Evolutionary conservation across 2,329 filamentous ascomycete species (phyloP).

Genomic region (Hypomyces rosellus): DNA sequence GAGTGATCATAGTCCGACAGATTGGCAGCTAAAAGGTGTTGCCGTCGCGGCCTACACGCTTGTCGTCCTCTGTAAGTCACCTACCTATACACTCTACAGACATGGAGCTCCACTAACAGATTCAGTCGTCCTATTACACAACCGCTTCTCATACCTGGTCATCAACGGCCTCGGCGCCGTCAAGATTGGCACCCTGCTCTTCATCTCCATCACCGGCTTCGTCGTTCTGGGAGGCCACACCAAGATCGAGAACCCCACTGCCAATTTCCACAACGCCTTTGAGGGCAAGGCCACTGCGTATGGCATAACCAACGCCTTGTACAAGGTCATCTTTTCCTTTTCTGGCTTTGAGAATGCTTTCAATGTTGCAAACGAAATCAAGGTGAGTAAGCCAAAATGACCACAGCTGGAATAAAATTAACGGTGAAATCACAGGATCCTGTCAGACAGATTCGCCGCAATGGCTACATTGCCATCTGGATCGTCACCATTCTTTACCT

Average conservation of each 20-base stretch:
- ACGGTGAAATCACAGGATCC: slow-evolving; percentile 36
- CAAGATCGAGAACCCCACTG: slow-evolving; percentile 24
- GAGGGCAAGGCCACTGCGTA: slow-evolving; percentile 29
- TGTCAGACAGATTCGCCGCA: slow-evolving; percentile 45
- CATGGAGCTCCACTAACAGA: neutral
- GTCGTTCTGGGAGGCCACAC: slow-evolving; percentile 46
- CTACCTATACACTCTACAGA: too few relatives aligned
- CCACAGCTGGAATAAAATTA: neutral
- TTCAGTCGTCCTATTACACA: slow-evolving; percentile 42
- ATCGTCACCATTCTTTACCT: slow-evolving; percentile 51
- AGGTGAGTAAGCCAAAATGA: slow-evolving; percentile 6
- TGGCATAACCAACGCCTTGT: slow-evolving; percentile 40
- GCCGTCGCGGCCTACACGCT: slow-evolving; percentile 58
- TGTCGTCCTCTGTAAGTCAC: slow-evolving; percentile 44
- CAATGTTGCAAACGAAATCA: slow-evolving; percentile 52
- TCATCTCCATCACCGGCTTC: slow-evolving; percentile 54
- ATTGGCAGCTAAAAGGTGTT: slow-evolving; percentile 63
- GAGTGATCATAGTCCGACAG: slow-evolving; percentile 39
- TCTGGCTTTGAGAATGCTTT: slow-evolving; percentile 53
- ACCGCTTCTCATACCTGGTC: slow-evolving; percentile 49
- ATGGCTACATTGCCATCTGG: slow-evolving; percentile 43
- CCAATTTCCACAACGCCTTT: slow-evolving; percentile 33
- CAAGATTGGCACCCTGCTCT: slow-evolving; percentile 57
- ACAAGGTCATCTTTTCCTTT: slow-evolving; percentile 55
- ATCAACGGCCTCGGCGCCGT: slow-evolving; percentile 52